Evolutionary conservation across 1,284 basidiomycete species (phyloP), one percentile per base, ranked within the genome.

Genomic region (Cryptococcus sp.): DNA sequence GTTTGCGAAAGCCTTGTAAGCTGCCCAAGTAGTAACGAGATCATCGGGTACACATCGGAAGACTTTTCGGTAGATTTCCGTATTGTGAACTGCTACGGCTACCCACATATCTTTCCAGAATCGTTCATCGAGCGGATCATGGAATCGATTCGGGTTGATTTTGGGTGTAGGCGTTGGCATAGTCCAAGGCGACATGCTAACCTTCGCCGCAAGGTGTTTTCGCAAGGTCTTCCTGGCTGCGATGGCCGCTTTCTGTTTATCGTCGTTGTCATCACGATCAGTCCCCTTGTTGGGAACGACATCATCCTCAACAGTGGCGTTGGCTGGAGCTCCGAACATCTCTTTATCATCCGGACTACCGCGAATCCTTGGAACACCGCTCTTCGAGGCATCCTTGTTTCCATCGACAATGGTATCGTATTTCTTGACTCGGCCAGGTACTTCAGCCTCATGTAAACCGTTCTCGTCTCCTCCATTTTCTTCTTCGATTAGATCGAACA

Each of bases 41-140:
- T 97, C 92, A 71, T 96, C 93, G 4, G 93, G 93, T 46, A 92
- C 80, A 49, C 88, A 87, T 67, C 91, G 86, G 79, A 97, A 97
- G 1, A 96, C 91, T 72, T 89, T 93, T 55, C 91, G 86, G 78
- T 84, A 95, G 60, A 95, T 90, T 72, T 94, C 89, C 58, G 93
- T 97, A 70, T 94, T 95, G 67, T 90, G 86, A 46, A 84, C 83
- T 2, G 90, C 90, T 52, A 83, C 84, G 4, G 89, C 85, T 4
- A 89, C 81, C 93, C 94, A 97, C 46, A 89, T 82, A 59, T 88
- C 81, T 68, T 88, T 88, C 89, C 89, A 96, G 73, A 96, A 96
- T 47, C 74, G 78, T 58, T 92, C 89, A 63, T 81, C 83, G 33
- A 96, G 80, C 11, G 93, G 93, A 73, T 97, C 93, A 59, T 88